These are phyloP conservation scores for Cyberlindnera xishuangbannaensis DNA, from an alignment of 805 yeast genomes.

Conservation along the genomic window DNA sequence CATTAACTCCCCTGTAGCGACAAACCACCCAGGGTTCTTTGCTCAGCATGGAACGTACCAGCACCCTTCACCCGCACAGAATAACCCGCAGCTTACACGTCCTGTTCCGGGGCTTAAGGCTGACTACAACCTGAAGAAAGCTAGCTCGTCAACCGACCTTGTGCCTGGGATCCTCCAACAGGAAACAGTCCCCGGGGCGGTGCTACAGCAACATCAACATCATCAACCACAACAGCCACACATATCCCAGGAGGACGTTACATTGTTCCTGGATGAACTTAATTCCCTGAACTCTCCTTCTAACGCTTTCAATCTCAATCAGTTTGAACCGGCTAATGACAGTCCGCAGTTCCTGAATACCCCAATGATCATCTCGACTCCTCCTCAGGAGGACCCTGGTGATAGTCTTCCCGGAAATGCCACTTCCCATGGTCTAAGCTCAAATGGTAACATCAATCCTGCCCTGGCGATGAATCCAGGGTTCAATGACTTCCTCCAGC, in stretches of 20 bases:
- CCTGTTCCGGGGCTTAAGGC: slow-evolving; percentile 17
- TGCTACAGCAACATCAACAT: slow-evolving; percentile 1
- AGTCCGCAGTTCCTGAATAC: slow-evolving; percentile 5
- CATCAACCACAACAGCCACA: slow-evolving; percentile 1
- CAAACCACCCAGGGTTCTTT: slow-evolving; percentile 2
- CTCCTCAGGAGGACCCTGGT: slow-evolving; percentile 17
- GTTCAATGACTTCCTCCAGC: slow-evolving; percentile 8
- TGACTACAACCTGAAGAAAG: slow-evolving; percentile 14
- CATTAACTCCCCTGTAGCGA: slow-evolving; percentile 10
- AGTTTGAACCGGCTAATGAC: neutral
- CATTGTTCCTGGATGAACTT: slow-evolving; percentile 18
- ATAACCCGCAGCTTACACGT: slow-evolving; percentile 9
- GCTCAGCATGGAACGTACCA: slow-evolving; percentile 4
- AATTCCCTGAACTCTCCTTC: slow-evolving; percentile 12
- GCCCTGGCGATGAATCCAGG: neutral
- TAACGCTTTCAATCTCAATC: slow-evolving; percentile 1
- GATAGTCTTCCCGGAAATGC: neutral
- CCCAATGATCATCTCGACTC: slow-evolving; percentile 16
- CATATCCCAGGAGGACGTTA: slow-evolving; percentile 9
- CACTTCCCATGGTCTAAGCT: neutral
- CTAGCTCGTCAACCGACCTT: slow-evolving; percentile 14
- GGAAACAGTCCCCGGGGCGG: no score
- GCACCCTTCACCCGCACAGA: no score
- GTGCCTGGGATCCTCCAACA: no score
- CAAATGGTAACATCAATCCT: neutral